Evolutionary conservation across 2,329 filamentous ascomycete genomes (phyloP).

Genomic region (Endoconidiophora laricicola): DNA sequence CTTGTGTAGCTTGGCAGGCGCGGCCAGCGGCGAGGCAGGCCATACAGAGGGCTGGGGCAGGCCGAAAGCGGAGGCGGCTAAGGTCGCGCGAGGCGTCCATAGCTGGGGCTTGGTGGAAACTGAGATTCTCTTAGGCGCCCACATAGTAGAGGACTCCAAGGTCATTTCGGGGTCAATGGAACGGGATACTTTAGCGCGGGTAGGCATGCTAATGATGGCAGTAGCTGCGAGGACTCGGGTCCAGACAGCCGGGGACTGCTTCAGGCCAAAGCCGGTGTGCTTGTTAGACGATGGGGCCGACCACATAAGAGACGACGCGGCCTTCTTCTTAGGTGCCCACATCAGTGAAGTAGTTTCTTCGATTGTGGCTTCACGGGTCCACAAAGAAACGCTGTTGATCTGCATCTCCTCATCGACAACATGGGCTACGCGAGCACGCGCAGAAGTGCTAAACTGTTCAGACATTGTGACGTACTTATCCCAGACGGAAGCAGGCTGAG

Average conservation of each 20-base stretch:
- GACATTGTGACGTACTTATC: conserved; percentile 7
- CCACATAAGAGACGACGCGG: not conserved
- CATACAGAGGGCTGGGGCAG: conserved; percentile 22
- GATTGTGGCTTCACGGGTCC: not conserved
- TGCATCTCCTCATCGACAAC: conserved; percentile 4
- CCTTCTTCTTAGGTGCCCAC: conserved; percentile 5
- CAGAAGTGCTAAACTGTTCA: not conserved
- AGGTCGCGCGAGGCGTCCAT: not conserved
- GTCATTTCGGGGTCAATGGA: conserved; percentile 1
- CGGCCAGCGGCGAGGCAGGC: conserved; percentile 9
- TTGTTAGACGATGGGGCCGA: not conserved
- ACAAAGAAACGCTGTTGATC: conserved; percentile 4
- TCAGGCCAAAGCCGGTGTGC: conserved; percentile 1
- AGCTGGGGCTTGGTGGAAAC: conserved; percentile 3
- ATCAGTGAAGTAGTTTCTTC: conserved; percentile 17
- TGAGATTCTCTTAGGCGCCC: conserved; percentile 2
- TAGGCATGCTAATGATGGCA: not conserved
- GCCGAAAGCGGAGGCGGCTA: conserved; percentile 5
- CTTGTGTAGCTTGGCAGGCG: conserved; percentile 15
- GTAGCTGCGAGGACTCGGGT: conserved; percentile 2
- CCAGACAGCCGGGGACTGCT: conserved; percentile 13
- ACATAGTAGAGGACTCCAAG: conserved; percentile 6
- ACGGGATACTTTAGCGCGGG: conserved; percentile 1
- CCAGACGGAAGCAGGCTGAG: conserved; percentile 6
- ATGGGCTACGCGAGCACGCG: not conserved